phyloP scores from a whole-genome alignment of 2,329 filamentous ascomycete species.

The Aspergillus neoniger region DNA sequence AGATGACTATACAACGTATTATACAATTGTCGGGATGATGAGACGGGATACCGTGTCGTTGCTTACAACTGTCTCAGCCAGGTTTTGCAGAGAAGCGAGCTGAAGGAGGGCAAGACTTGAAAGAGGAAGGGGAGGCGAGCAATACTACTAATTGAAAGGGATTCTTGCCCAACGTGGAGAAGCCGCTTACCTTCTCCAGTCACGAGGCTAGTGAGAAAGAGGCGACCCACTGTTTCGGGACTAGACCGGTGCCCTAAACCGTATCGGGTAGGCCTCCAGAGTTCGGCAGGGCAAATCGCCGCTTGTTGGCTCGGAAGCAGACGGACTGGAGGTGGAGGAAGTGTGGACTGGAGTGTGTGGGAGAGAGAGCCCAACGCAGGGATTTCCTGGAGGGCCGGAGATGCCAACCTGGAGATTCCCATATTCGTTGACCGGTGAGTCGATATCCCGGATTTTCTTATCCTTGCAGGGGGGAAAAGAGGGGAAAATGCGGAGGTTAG shows the following conservation, averaged over 20 bases:
- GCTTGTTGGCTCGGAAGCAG: constrained; percentile 1
- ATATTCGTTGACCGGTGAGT: constrained; percentile 19
- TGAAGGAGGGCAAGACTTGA: neutral
- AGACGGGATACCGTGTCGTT: too few relatives aligned
- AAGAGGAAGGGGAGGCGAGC: neutral
- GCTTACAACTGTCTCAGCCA: too few relatives aligned
- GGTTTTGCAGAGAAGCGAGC: too few relatives aligned
- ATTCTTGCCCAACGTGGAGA: constrained; percentile 11
- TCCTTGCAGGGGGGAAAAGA: constrained; percentile 13
- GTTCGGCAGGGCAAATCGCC: constrained; percentile 11
- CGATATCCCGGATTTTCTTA: constrained; percentile 1
- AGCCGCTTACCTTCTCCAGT: neutral
- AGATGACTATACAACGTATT: too few relatives aligned
- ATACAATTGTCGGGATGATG: too few relatives aligned
- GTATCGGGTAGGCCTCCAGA: constrained; percentile 5
- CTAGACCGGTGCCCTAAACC: neutral
- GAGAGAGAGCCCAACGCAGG: neutral
- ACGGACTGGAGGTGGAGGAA: neutral
- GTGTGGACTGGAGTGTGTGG: constrained; percentile 10
- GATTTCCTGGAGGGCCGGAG: constrained; percentile 6
- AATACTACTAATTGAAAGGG: neutral
- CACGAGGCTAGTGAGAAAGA: neutral
- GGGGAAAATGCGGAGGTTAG: constrained; percentile 20
- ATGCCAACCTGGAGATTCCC: constrained; percentile 14
- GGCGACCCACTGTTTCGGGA: neutral